These are phyloP conservation scores for Serendipita sp. DNA, from an alignment of 768 basidiomycete species.

Conservation along the genomic window DNA sequence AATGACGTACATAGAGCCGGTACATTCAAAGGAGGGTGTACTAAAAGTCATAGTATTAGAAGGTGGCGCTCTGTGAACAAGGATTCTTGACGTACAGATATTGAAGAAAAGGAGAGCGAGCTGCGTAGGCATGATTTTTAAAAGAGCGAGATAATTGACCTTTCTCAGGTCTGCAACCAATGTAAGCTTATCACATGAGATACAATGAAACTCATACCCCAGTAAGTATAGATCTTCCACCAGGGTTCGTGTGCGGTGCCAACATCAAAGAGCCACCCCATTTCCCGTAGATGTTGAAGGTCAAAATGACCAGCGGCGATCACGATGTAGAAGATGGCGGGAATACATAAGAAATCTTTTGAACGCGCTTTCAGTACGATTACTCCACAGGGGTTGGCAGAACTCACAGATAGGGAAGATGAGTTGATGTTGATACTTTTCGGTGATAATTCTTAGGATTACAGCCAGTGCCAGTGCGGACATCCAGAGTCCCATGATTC, in stretches of 20 bases:
- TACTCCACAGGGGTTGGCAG: conserved; percentile 6
- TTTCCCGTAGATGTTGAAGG: conserved; percentile 38
- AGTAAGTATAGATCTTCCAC: conserved; percentile 78
- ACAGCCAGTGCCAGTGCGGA: conserved; percentile 64
- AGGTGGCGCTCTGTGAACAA: conserved; percentile 1
- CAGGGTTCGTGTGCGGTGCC: conserved; percentile 34
- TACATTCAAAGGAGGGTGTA: conserved; percentile 78
- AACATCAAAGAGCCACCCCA: conserved; percentile 83
- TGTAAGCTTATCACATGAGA: neutral
- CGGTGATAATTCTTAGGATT: conserved; percentile 63
- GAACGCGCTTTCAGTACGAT: neutral
- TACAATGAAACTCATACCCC: conserved; percentile 32
- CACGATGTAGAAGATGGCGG: conserved; percentile 68
- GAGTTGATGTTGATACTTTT: conserved; percentile 68
- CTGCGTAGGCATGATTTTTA: conserved; percentile 82
- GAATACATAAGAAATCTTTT: conserved; percentile 66
- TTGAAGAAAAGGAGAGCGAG: conserved; percentile 45
- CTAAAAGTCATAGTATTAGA: conserved; percentile 57
- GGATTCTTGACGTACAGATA: conserved; percentile 13
- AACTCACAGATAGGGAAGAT: conserved; percentile 75
- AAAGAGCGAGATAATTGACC: conserved; percentile 49
- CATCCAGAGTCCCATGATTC: conserved; percentile 61
- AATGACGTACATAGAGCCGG: conserved; percentile 56
- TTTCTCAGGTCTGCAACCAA: conserved; percentile 36
- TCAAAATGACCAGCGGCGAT: conserved; percentile 47